These are phyloP conservation scores for Psidium friedrichsthalianum DNA, from an alignment of 345 rosid species.

Conservation along the genomic window DNA sequence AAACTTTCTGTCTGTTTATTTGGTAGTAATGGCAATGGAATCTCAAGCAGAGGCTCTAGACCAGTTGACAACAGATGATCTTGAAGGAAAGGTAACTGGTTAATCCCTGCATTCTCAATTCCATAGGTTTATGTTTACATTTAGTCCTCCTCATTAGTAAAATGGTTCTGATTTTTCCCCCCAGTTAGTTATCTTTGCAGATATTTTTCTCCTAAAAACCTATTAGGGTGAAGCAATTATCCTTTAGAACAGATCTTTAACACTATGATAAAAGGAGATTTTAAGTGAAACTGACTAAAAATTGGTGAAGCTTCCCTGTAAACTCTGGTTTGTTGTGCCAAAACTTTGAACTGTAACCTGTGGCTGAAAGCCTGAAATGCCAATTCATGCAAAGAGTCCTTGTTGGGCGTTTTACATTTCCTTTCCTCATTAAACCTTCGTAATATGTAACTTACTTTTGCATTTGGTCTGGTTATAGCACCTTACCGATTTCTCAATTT, in stretches of 20 bases:
- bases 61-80: constrained; percentile 54
- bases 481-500: neutral
- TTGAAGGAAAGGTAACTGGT: constrained; percentile 53
- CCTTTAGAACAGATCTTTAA: neutral
- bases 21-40: constrained; percentile 56
- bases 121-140: neutral
- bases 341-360: neutral
- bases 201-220: neutral
- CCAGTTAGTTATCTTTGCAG: neutral
- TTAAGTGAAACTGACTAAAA: neutral
- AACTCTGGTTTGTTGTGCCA: neutral
- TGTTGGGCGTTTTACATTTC: neutral
- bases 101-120: neutral
- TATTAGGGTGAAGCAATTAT: neutral
- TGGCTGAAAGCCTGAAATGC: neutral
- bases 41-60: constrained; percentile 64
- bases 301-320: neutral
- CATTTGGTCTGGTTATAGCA: neutral
- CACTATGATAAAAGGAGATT: neutral
- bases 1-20: neutral
- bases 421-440: neutral
- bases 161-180: neutral
- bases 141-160: neutral
- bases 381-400: neutral
- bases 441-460: neutral